phyloP scores from a whole-genome alignment of 768 basidiomycete genomes.

The Suillus paluster region DNA sequence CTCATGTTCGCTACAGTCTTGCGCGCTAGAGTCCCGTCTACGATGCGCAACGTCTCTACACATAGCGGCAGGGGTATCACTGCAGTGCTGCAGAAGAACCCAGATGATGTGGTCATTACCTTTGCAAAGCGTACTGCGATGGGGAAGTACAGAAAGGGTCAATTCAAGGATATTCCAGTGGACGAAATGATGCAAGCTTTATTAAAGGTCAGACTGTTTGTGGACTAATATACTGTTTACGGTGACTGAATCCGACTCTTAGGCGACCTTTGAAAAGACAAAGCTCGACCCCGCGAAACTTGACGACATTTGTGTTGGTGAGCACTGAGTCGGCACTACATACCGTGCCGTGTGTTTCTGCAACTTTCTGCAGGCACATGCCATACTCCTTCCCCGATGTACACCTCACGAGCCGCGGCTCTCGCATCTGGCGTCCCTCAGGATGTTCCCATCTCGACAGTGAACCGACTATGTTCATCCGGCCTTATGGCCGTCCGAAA shows the following conservation, averaged over 20 bases:
- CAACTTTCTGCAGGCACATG: slow-evolving; percentile 62
- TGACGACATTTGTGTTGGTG: slow-evolving; percentile 86
- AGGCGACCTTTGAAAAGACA: slow-evolving; percentile 72
- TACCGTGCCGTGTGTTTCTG: slow-evolving; percentile 2
- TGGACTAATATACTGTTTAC: not conserved
- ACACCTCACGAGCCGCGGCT: slow-evolving; percentile 84
- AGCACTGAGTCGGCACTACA: slow-evolving; percentile 24
- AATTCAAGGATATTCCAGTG: slow-evolving; percentile 84
- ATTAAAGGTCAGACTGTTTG: slow-evolving; percentile 60
- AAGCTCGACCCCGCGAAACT: slow-evolving; percentile 71
- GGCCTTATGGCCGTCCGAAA: slow-evolving; percentile 92
- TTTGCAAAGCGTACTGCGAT: slow-evolving; percentile 91
- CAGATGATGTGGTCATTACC: slow-evolving; percentile 89
- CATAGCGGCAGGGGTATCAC: slow-evolving; percentile 44
- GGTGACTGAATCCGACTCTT: slow-evolving; percentile 5
- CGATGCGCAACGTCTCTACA: slow-evolving; percentile 40
- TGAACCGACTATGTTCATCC: slow-evolving; percentile 94
- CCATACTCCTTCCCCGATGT: slow-evolving; percentile 81
- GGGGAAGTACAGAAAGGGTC: slow-evolving; percentile 88
- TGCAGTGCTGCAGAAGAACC: slow-evolving; percentile 66
- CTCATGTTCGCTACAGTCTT: slow-evolving; percentile 23
- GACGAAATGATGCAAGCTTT: slow-evolving; percentile 86
- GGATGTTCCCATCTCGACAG: slow-evolving; percentile 83
- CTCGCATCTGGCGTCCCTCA: slow-evolving; percentile 89
- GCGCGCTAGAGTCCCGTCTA: slow-evolving; percentile 15